phyloP scores from a whole-genome alignment of 2,329 filamentous ascomycete genomes.

The Piedraia hortae region DNA sequence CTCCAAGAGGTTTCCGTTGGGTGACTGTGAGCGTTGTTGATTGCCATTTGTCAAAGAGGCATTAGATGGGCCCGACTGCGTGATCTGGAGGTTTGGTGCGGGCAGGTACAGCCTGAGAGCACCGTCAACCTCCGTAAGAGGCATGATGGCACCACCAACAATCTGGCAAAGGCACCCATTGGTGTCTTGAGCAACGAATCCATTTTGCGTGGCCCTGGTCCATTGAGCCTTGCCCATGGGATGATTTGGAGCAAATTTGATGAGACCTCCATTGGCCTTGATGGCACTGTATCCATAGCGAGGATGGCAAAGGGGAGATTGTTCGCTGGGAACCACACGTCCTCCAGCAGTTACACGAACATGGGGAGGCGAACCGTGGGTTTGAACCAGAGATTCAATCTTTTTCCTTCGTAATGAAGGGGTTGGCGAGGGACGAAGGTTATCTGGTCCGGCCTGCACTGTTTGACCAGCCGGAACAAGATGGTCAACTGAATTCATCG shows the following conservation, averaged over 20 bases:
- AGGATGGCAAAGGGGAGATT: conserved; percentile 14
- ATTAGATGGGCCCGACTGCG: background rate
- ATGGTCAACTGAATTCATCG: too few relatives aligned
- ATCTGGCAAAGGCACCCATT: conserved; percentile 14
- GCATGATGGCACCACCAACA: conserved; percentile 13
- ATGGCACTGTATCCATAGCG: conserved; percentile 15
- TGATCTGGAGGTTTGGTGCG: conserved; percentile 12
- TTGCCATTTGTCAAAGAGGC: conserved; percentile 1
- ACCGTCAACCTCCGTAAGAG: conserved; percentile 11
- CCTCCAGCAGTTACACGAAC: conserved; percentile 24
- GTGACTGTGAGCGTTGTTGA: conserved; percentile 1
- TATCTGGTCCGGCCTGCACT: conserved; percentile 5
- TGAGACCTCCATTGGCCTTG: conserved; percentile 13
- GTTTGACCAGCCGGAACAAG: too few relatives aligned
- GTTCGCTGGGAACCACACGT: conserved; percentile 23
- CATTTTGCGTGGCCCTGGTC: conserved; percentile 11
- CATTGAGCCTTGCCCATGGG: conserved; percentile 8
- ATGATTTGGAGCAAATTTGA: conserved; percentile 14
- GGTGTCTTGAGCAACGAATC: conserved; percentile 13
- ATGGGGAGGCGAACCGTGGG: conserved; percentile 23
- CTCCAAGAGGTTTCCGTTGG: conserved; percentile 3
- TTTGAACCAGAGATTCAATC: conserved; percentile 22
- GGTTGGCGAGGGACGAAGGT: conserved; percentile 17
- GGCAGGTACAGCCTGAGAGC: conserved; percentile 12
- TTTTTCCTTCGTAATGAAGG: conserved; percentile 24